A percentile compares a stretch with the other conserved stretches of the same genome.
These are phyloP conservation scores for Silene noctiflora DNA, from an alignment of 179 eudicot genomes.

Conservation along the genomic window DNA sequence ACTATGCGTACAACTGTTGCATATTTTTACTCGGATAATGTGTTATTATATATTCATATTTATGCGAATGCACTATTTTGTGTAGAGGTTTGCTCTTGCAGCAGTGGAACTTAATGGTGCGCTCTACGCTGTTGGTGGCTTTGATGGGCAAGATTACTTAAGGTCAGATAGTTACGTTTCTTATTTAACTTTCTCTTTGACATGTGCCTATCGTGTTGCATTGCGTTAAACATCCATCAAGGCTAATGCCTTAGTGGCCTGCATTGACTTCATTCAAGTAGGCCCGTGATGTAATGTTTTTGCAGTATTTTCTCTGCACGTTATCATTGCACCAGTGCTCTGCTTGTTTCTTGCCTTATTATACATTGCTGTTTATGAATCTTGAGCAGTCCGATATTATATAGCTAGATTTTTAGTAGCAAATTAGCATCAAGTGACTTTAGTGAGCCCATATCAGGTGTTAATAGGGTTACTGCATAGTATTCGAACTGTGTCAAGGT, in stretches of 20 bases:
- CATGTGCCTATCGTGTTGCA: not conserved
- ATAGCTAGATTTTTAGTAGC: not conserved
- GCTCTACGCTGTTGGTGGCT: slow-evolving; percentile 43
- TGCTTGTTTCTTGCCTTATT: not conserved
- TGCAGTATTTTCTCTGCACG: not conserved
- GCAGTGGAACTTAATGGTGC: slow-evolving; percentile 37
- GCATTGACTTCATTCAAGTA: not conserved
- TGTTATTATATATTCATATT: too few relatives aligned
- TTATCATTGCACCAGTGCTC: not conserved
- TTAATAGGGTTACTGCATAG: not conserved
- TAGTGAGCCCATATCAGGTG: not conserved
- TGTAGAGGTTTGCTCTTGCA: slow-evolving; percentile 45
- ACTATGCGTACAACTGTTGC: not conserved
- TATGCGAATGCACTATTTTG: slow-evolving; percentile 6
- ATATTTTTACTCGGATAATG: too few relatives aligned
- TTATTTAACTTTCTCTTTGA: not conserved
- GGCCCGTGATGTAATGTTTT: not conserved
- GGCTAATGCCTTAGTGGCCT: not conserved
- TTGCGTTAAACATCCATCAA: not conserved
- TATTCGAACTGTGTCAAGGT: not conserved
- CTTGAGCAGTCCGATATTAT: too few relatives aligned
- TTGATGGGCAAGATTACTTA: slow-evolving; percentile 34
- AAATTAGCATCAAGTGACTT: not conserved
- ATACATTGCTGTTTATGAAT: too few relatives aligned
- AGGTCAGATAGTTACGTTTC: slow-evolving; percentile 23